A percentile compares a stretch with the other conserved stretches of the same genome.
These are phyloP conservation scores for Aulographum hederae DNA, from an alignment of 2,329 filamentous ascomycete species.

Conservation along the genomic window DNA sequence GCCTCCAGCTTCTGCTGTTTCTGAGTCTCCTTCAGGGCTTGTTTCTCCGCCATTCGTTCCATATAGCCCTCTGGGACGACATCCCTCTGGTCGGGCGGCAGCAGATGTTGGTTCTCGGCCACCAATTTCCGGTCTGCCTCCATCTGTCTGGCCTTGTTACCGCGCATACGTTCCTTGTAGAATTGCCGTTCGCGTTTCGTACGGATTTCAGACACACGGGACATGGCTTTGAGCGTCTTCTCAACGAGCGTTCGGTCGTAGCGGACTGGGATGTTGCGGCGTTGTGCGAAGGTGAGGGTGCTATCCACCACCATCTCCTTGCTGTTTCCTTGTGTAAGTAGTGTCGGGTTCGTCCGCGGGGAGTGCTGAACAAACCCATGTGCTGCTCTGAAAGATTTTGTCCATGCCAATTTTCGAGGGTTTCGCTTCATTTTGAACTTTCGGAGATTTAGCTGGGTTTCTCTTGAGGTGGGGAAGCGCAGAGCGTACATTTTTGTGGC, in stretches of 20 bases:
- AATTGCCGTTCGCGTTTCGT: conserved; percentile 71
- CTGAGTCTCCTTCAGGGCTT: conserved; percentile 38
- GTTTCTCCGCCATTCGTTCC: conserved; percentile 36
- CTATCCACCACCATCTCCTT: conserved; percentile 76
- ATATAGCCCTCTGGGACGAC: conserved; percentile 46
- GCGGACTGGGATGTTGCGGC: conserved; percentile 83
- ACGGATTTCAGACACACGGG: conserved; percentile 73
- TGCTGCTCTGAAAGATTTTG: conserved; percentile 74
- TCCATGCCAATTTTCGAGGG: conserved; percentile 92
- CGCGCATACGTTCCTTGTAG: conserved; percentile 85
- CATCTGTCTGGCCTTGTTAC: conserved; percentile 69
- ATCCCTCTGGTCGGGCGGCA: conserved; percentile 44
- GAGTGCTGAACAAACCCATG: no score
- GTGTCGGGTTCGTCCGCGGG: conserved; percentile 10
- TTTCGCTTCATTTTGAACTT: conserved; percentile 97
- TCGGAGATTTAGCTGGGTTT: conserved; percentile 1
- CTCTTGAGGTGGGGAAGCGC: neutral
- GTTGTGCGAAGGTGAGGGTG: conserved; percentile 79
- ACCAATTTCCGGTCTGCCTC: conserved; percentile 74
- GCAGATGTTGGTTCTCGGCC: conserved; percentile 77
- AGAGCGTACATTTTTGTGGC: conserved; percentile 35
- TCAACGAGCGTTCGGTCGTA: conserved; percentile 87
- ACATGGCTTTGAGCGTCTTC: conserved; percentile 83
- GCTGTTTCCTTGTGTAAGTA: no score
- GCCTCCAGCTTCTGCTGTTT: conserved; percentile 36